A percentile compares a stretch with the other conserved stretches of the same genome.
These are phyloP conservation scores for Aulographum hederae DNA, from an alignment of 2,329 filamentous ascomycete species.

Conservation along the genomic window DNA sequence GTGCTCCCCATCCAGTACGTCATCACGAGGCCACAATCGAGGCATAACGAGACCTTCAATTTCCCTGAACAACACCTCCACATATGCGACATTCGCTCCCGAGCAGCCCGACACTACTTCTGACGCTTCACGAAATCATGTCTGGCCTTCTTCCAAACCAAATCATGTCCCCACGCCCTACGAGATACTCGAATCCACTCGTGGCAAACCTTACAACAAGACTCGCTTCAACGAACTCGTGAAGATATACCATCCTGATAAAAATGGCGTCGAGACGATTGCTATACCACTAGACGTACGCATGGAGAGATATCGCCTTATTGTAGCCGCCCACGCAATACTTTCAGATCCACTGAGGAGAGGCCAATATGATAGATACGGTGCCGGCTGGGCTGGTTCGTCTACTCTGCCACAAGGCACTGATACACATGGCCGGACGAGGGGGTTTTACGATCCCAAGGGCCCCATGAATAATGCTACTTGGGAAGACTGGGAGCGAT, in stretches of 20 bases:
- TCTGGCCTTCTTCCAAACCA: slow-evolving; percentile 14
- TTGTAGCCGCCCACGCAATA: slow-evolving; percentile 76
- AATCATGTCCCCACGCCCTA: slow-evolving; percentile 56
- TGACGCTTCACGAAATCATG: too few relatives aligned
- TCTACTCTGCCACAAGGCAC: slow-evolving; percentile 13
- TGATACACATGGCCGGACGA: slow-evolving; percentile 8
- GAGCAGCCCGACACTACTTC: too few relatives aligned
- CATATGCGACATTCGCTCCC: too few relatives aligned
- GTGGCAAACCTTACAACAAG: slow-evolving; percentile 58
- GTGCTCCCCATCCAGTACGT: too few relatives aligned
- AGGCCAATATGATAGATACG: slow-evolving; percentile 63
- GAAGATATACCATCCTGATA: slow-evolving; percentile 90
- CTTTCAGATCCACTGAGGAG: slow-evolving; percentile 67
- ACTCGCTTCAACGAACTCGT: slow-evolving; percentile 69
- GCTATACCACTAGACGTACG: slow-evolving; percentile 30
- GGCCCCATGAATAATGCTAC: slow-evolving; percentile 58
- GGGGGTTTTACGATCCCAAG: slow-evolving; percentile 14
- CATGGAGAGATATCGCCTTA: slow-evolving; percentile 76
- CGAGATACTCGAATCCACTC: slow-evolving; percentile 56
- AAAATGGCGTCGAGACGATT: slow-evolving; percentile 19
- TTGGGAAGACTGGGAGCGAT: slow-evolving; percentile 94
- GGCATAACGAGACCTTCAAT: too few relatives aligned
- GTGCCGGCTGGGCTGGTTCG: slow-evolving; percentile 55
- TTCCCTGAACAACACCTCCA: too few relatives aligned
- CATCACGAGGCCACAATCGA: too few relatives aligned